These are phyloP conservation scores for Astragalus glycyphyllos DNA, from an alignment of 306 rosid species.

Conservation along the genomic window DNA sequence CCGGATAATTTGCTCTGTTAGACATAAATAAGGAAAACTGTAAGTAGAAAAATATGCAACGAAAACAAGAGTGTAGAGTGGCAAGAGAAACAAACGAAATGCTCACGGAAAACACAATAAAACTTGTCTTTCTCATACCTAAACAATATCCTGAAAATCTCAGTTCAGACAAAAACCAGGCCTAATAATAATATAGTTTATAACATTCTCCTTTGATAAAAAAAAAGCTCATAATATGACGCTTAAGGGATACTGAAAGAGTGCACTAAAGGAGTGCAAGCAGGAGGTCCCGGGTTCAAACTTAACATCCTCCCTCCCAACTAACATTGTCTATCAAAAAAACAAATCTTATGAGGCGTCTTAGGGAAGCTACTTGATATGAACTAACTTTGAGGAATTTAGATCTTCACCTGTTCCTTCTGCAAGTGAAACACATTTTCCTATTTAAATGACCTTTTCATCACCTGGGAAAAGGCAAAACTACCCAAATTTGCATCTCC, in stretches of 20 bases:
- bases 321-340: too few relatives aligned
- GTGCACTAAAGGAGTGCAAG: too few relatives aligned
- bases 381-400: background rate
- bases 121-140: conserved; percentile 23
- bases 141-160: conserved; percentile 18
- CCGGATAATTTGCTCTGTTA: conserved; percentile 57
- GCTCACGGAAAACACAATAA: conserved; percentile 4
- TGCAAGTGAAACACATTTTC: conserved; percentile 9
- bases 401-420: background rate
- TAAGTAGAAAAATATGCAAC: background rate
- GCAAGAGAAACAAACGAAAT: background rate
- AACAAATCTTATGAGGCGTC: background rate
- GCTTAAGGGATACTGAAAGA: too few relatives aligned
- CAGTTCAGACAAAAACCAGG: background rate
- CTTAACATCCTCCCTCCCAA: too few relatives aligned
- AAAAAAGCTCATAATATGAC: background rate
- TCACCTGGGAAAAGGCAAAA: background rate
- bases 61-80: conserved; percentile 5
- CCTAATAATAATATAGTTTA: conserved; percentile 13
- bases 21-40: conserved; percentile 26
- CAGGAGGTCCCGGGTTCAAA: too few relatives aligned
- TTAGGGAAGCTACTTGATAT: background rate
- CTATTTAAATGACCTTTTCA: background rate
- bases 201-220: background rate
- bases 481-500: too few relatives aligned